Evolutionary conservation across 495 filamentous ascomycete species (phyloP).

Genomic region (Aspergillus saccharolyticus): DNA sequence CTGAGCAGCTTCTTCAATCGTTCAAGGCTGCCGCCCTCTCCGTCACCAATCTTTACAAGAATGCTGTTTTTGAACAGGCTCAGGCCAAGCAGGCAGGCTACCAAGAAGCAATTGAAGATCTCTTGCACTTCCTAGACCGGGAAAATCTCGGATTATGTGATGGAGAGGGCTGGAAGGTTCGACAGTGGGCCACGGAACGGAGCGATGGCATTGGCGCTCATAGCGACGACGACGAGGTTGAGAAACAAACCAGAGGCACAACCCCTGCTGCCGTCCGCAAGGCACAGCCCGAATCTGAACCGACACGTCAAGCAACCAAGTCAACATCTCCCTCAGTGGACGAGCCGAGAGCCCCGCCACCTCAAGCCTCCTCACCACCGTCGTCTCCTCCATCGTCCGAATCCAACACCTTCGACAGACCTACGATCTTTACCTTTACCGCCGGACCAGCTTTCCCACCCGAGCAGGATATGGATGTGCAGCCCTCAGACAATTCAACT

Average conservation of each 20-base stretch:
- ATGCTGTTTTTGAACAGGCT: conserved; percentile 69
- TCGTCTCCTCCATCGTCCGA: conserved; percentile 26
- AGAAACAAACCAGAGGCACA: conserved; percentile 50
- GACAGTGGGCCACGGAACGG: conserved; percentile 80
- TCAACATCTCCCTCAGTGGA: conserved; percentile 36
- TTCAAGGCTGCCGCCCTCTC: conserved; percentile 92
- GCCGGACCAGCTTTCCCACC: conserved; percentile 57
- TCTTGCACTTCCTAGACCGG: conserved; percentile 76
- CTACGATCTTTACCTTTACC: conserved; percentile 61
- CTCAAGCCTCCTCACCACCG: conserved; percentile 19
- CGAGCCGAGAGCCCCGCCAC: conserved; percentile 37
- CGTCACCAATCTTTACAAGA: conserved; percentile 94
- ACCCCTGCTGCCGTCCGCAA: conserved; percentile 60
- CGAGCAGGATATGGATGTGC: conserved; percentile 65
- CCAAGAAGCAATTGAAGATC: conserved; percentile 88
- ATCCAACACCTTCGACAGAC: conserved; percentile 22
- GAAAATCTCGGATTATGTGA: conserved; percentile 70
- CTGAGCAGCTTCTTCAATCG: conserved; percentile 76
- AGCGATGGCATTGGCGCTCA: conserved; percentile 59
- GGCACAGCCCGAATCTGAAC: conserved; percentile 34
- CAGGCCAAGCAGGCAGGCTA: conserved; percentile 75
- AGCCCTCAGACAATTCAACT: conserved; percentile 38
- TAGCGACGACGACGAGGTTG: conserved; percentile 70
- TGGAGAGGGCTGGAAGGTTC: conserved; percentile 74
- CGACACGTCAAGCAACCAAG: conserved; percentile 31